Evolutionary conservation across 1,284 basidiomycete species (phyloP), one percentile per base, ranked within the genome.

Genomic region (Cryptococcus sp.): DNA sequence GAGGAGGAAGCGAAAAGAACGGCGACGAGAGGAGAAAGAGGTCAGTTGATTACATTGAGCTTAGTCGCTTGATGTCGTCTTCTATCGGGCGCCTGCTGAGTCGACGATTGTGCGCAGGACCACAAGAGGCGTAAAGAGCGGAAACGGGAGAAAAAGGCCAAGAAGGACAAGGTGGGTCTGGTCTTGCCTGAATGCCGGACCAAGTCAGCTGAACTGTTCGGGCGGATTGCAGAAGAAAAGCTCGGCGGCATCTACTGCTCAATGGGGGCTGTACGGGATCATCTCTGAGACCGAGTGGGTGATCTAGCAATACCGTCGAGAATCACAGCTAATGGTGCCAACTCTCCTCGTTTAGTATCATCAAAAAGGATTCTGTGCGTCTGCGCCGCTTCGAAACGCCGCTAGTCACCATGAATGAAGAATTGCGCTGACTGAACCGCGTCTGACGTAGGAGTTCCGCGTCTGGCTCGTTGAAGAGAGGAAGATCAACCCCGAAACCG

Each of bases 401-500:
- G 47, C 8, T 47, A 17, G 20, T 20, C 48, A 35, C 27, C 19
- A 3, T 22, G 15, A 22, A 39, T 20, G 10, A 3, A 35, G 17
- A 41, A 2, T 7, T 54, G 8, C 11, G 35, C 58, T 50, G 43
- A 47, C 23, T 50, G 25, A 17, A 45, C 13, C 8, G 4, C 5
- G n/a, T n/a, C 23, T 17, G 30, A 17, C 47, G 49, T 50, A 86
- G 66, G 91, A 93, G 78, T 93, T 93, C 76, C 84, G 89, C 54
- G 86, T 89, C 2, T 95, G 92, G 91, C 84, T 94, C 8, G 85
- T 94, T 17, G 91, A 93, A 71, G 91, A 94, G 73, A 85, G 88
- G 50, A 90, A 87, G 75, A 82, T 91, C 66, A 94, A 94, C 73
- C 90, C 90, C 0, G 92, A 93, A 78, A 88, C 86, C 1, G 80